Percentiles rank a stretch among this genome's conserved stretches.
phyloP scores from a whole-genome alignment of 2,329 filamentous ascomycete species.

The Aspergillus vadensis region DNA sequence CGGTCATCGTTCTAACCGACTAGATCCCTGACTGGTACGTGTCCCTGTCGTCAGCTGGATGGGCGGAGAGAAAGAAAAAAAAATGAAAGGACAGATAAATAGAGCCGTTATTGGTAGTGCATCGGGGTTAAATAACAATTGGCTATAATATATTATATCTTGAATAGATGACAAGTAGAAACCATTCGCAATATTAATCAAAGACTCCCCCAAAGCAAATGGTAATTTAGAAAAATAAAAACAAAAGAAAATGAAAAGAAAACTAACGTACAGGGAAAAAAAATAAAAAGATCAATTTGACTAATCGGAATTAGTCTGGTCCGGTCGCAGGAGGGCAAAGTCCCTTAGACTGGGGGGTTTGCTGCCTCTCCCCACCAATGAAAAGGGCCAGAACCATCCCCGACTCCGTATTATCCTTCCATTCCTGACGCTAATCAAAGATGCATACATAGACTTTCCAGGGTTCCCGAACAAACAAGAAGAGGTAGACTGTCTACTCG shows the following conservation, averaged over 20 bases:
- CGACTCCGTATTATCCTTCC: background rate
- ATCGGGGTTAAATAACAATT: background rate
- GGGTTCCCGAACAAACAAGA: conserved; percentile 10
- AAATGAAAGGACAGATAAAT: background rate
- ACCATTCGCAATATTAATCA: too few species aligned
- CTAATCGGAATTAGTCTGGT: conserved; percentile 5
- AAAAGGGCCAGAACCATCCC: background rate
- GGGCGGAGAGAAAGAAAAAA: background rate
- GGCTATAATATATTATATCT: background rate
- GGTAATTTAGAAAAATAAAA: background rate
- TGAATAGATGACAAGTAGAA: too few species aligned
- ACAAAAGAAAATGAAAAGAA: background rate
- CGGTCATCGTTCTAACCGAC: conserved; percentile 15
- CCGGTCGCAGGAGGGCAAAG: background rate
- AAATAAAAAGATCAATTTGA: background rate
- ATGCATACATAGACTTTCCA: conserved; percentile 12
- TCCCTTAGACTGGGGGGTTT: background rate
- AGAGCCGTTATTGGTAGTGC: background rate
- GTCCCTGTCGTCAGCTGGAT: conserved; percentile 24
- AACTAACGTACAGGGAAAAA: background rate
- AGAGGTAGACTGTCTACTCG: conserved; percentile 1
- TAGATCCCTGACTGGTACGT: conserved; percentile 24
- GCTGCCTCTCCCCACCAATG: background rate
- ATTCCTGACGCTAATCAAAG: background rate
- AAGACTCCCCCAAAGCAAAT: background rate